Conservation (phyloP, 306 rosid genomes). For the Sechiopsis laciniata region DNA sequence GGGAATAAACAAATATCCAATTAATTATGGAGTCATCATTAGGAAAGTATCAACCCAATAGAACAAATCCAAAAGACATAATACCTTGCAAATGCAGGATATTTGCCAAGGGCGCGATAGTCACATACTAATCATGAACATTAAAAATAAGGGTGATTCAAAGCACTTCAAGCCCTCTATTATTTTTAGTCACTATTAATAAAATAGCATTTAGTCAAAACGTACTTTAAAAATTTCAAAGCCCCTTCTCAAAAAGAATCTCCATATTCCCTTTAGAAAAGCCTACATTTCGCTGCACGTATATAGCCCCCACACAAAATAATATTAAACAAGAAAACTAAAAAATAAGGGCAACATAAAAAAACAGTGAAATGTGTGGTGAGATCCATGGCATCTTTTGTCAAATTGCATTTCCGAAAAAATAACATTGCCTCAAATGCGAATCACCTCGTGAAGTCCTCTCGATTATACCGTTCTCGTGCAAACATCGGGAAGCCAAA, state of each 20-base stretch:
- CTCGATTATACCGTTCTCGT: not conserved
- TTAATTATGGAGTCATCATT: not conserved
- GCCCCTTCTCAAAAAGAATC: constrained; percentile 1
- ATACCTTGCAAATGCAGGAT: constrained; percentile 9
- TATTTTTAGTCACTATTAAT: not conserved
- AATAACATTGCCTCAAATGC: not conserved
- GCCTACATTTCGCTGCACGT: constrained; percentile 2
- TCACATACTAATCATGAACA: not conserved
- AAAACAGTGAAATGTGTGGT: not conserved
- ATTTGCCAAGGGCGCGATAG: too few species aligned
- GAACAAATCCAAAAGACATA: constrained; percentile 7
- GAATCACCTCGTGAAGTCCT: not conserved
- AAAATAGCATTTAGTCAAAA: not conserved
- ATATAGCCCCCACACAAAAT: not conserved
- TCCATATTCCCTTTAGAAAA: not conserved
- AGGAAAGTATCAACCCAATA: not conserved
- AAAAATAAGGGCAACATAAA: not conserved
- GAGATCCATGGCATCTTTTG: not conserved
- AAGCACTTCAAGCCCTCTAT: not conserved
- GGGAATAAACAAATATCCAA: not conserved
- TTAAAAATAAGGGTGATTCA: not conserved
- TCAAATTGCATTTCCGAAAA: constrained; percentile 10
- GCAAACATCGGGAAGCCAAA: not conserved
- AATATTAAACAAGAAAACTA: not conserved
- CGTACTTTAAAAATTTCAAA: not conserved